phyloP scores from a whole-genome alignment of 192 early-diverging fungal genomes.

The Cetraspora pellucida region DNA sequence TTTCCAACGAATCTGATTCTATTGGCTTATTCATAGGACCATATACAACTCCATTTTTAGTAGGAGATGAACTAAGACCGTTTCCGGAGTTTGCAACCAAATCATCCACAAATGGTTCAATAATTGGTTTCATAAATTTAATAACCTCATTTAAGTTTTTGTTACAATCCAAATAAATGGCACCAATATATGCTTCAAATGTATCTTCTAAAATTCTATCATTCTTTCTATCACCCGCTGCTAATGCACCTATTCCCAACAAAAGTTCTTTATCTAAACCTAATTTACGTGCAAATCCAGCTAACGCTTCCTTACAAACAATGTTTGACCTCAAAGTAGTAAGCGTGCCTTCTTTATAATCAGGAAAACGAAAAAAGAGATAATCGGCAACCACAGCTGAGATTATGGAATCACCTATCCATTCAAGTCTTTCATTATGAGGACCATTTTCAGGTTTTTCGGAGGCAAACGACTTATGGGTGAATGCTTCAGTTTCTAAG shows the following conservation, averaged over 20 bases:
- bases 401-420: neutral
- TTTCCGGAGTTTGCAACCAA: neutral
- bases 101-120: neutral
- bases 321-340: neutral
- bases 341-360: slow-evolving; percentile 1
- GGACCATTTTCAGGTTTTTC: neutral
- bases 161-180: neutral
- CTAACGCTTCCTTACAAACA: slow-evolving; percentile 15
- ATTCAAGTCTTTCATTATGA: slow-evolving; percentile 5
- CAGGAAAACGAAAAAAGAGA: neutral
- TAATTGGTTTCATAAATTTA: neutral
- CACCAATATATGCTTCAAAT: slow-evolving; percentile 16
- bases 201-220: slow-evolving; percentile 8
- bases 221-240: neutral
- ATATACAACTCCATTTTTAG: neutral
- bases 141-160: neutral
- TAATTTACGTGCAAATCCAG: neutral
- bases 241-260: neutral
- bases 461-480: neutral
- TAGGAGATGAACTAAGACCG: neutral
- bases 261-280: neutral
- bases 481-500: neutral
- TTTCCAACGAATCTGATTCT: neutral
- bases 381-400: slow-evolving; percentile 1
- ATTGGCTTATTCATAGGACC: neutral